Base-by-base conservation (phyloP, 306 rosid species). In the Casuarina equisetifolia region DNA sequence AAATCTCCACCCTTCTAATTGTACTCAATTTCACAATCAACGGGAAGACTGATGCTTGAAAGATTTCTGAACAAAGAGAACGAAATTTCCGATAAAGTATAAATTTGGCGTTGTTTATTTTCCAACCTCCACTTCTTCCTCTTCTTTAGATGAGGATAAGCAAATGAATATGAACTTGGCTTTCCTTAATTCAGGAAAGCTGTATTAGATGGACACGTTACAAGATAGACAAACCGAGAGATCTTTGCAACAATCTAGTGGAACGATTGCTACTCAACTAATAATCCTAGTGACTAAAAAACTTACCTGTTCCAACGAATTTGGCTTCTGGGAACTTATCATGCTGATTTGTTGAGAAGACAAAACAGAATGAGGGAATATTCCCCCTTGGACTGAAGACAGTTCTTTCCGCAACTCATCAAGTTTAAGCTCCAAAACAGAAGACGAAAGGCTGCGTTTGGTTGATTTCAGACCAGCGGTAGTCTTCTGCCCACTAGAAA, bases 321-420 rank as follows among this genome's bases (percentile, higher is more conserved):
- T 82, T 39, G 98, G 98, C 82, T 88, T 94, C 84, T 88, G 89
- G 83, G 88, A 82, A 76, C 89, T 77, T 84, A 92, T 78, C 79
- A 82, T 58, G 85, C 77, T 78, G 83, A 94, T 89, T 77, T 92
- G 98, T 79, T 94, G 96, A 75, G 90, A 83, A 75, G 97, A 85
- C 81, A 94, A 76, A 72, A 90, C 86, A 68, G 97, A 86, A 88
- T 94, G 97, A 20, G 97, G 98, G 76, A 92, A 86, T 84, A 94
- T 90, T 78, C 92, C 97, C 61, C 97, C 97, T 70, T 85, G 93
- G 20, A 35, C 16, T n/a, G 89, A 89, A 53, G 95, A 86, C 68
- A 94, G 79, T 76, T 94, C 92, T 84, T 86, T 90, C 69, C 93
- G 85, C 80, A 94, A 78, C 87, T 88, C 93, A 20, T 90, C 95